Evolutionary conservation across 2,329 filamentous ascomycete species (phyloP).

Genomic region (Neofusicoccum laricinum): DNA sequence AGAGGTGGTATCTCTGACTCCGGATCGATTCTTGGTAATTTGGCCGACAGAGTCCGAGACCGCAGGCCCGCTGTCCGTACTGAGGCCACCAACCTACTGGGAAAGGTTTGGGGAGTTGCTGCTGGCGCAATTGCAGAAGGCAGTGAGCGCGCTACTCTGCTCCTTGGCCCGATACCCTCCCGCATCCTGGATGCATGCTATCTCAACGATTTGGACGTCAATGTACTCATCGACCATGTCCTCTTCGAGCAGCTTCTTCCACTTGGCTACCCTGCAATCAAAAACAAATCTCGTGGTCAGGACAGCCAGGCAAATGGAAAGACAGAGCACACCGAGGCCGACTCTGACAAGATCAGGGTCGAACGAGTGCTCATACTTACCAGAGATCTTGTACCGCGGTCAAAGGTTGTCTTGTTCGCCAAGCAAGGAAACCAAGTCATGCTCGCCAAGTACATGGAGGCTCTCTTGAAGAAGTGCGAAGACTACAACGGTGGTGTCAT

Average conservation of each 20-base stretch:
- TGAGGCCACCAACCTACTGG: slow-evolving; percentile 81
- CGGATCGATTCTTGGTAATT: slow-evolving; percentile 73
- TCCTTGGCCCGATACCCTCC: slow-evolving; percentile 79
- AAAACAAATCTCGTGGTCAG: slow-evolving; percentile 53
- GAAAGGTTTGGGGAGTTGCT: slow-evolving; percentile 90
- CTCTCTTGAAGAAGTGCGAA: slow-evolving; percentile 83
- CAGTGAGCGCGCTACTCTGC: slow-evolving; percentile 69
- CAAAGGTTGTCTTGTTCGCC: slow-evolving; percentile 84
- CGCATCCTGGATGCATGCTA: slow-evolving; percentile 86
- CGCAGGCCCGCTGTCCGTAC: slow-evolving; percentile 76
- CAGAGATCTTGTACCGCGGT: slow-evolving; percentile 70
- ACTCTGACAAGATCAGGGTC: slow-evolving; percentile 74
- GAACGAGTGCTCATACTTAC: slow-evolving; percentile 82
- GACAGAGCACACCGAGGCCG: slow-evolving; percentile 44
- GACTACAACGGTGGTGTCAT: slow-evolving; percentile 85
- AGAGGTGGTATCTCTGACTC: slow-evolving; percentile 72
- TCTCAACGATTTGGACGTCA: slow-evolving; percentile 83
- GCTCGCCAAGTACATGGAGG: slow-evolving; percentile 68
- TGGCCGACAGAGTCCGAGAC: slow-evolving; percentile 88
- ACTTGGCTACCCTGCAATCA: slow-evolving; percentile 76
- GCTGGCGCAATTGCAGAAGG: slow-evolving; percentile 81
- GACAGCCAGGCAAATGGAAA: slow-evolving; percentile 52
- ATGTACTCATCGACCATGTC: slow-evolving; percentile 77
- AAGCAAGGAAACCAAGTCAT: slow-evolving; percentile 75
- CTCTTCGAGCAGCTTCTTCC: slow-evolving; percentile 88